Evolutionary conservation across 208 protist genomes (phyloP), one percentile per base, ranked within the genome.

Genomic region (Crithidia fasciculata): DNA sequence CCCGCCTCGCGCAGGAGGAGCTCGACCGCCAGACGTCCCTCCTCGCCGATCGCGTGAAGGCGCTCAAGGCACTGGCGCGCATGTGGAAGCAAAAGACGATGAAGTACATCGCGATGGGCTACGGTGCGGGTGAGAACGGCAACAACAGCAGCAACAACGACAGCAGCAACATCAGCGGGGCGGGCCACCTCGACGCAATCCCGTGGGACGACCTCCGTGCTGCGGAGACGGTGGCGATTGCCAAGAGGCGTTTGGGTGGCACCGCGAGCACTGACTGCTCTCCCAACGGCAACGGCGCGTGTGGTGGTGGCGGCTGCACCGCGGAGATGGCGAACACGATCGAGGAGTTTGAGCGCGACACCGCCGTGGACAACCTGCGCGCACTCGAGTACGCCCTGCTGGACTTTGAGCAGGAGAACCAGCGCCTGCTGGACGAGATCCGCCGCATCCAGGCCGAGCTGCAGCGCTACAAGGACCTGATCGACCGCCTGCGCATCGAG

Each of bases 51-150:
- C 76, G 87, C 45, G 62, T 77, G 45, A 82, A 43, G 45, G 85
- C 80, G 2, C 72, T 83, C 4, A 71, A 72, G 54, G 66, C 69
- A 10, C 78, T 92, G 13, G 80, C 85, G 8, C 82, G 78, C 8
- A 73, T 92, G 74, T 92, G 88, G 88, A 92, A 92, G 74, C 84
- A 86, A n/a, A 84, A 85, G 12, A 80, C 84, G 37, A 92, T 92
- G 88, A 71, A 81, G 69, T 78, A 81, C 78, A 85, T 92, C 60
- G 88, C 88, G 28, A 72, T 79, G 79, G 68, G 83, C 69, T 87
- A 84, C 60, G 83, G 83, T 44, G 74, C 58, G 7, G 72, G 66
- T 2, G 62, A 40, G 7, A 39, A 39, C 28, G 28, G 28, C 28
- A 28, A 28, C 28, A 28, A 28, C 28, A 28, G 28, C 28, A 28